Conservation (phyloP, 805 yeast genomes). For the Ogataea dorogensis region DNA sequence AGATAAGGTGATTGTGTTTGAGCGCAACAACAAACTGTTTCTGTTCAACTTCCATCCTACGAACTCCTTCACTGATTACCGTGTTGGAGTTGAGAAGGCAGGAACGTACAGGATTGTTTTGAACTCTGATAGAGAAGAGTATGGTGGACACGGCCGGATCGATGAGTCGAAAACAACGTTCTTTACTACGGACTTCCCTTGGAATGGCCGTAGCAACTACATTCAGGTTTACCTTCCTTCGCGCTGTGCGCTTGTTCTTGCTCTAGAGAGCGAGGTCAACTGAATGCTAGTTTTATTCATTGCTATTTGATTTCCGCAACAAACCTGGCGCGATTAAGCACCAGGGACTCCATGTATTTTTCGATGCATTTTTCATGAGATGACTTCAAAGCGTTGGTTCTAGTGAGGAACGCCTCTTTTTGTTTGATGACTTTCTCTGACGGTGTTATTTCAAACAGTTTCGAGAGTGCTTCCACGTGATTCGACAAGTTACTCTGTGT, state of each 20-base stretch:
- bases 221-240: constrained; percentile 80
- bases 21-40: constrained; percentile 80
- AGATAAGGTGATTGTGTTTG: constrained; percentile 87
- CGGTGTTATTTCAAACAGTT: constrained; percentile 34
- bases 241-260: constrained; percentile 66
- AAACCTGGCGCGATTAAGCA: constrained; percentile 6
- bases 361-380: constrained; percentile 24
- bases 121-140: constrained; percentile 66
- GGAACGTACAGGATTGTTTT: constrained; percentile 76
- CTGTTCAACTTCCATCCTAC: constrained; percentile 90
- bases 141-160: constrained; percentile 81
- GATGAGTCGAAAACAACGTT: constrained; percentile 52
- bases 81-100: constrained; percentile 81
- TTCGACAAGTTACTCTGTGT: constrained; percentile 25
- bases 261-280: constrained; percentile 35
- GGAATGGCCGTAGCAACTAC: constrained; percentile 80
- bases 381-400: constrained; percentile 21
- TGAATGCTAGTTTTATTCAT: constrained; percentile 4
- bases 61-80: constrained; percentile 78
- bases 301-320: constrained; percentile 5
- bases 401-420: constrained; percentile 26
- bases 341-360: constrained; percentile 25
- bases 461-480: constrained; percentile 33
- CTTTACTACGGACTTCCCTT: constrained; percentile 68
- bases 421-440: constrained; percentile 27